Base-by-base conservation (phyloP, 73 alveolate species). In the Stentor roeselii region DNA sequence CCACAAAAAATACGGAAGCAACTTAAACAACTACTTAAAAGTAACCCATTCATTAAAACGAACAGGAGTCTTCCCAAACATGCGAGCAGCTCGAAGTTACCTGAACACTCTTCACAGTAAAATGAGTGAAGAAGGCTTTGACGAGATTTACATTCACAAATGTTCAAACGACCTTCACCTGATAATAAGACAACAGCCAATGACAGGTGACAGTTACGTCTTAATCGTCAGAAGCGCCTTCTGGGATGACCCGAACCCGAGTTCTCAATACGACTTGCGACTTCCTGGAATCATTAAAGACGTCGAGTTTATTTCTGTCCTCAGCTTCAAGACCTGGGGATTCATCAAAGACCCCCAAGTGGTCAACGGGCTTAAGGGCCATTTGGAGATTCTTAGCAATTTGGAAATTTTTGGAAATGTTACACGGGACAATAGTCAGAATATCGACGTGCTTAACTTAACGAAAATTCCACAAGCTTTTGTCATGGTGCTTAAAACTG, bases 131-230 rank as follows among this genome's bases (percentile, higher is more conserved):
- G 39, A 76, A 27, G 74, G 74, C 74, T 76, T 36, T 41, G 39
- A 41, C 39, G 84, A 76, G 39, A 1, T 76, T 34, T 76, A 76
- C 39, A n/a, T 39, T 2, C 84, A 76, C n/a, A 31, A 39, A 39
- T 41, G 60, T 2, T 36, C 82, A 15, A 40, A 76, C 14, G 84
- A 76, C 39, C 11, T 76, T 31, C 35, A 21, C 0, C 14, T 76
- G 74, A 35, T 76, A n/a, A 76, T 76, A 1, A 34, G 84, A 37
- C 74, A 76, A 76, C 32, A 76, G n/a, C 84, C 84, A 27, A 67
- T 21, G 34, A 67, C 80, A 21, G 41, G n/a, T 30, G 41, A 34
- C 11, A 67, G 80, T 32, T 67, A 67, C 2, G 80, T 67, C 0
- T 30, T 67, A 2, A 32, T 67, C 14, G 0, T 40, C 34, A n/a